Percentiles rank a stretch among this genome's conserved stretches.
These are phyloP conservation scores for Trichoderma polysporum DNA, from an alignment of 2,329 filamentous ascomycete genomes.

Conservation along the genomic window DNA sequence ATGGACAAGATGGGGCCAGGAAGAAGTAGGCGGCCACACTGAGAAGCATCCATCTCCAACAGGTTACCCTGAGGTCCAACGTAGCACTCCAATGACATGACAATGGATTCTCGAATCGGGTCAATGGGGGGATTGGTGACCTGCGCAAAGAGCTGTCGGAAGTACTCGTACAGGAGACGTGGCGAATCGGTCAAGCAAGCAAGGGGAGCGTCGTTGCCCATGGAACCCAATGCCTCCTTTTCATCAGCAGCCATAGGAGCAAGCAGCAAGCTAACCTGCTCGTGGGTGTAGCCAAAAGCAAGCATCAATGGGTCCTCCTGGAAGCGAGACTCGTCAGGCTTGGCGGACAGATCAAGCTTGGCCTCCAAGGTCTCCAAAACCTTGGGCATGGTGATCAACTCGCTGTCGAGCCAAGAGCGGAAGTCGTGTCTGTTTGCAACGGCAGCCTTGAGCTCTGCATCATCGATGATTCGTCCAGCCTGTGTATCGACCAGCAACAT, in stretches of 20 bases:
- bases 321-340: slow-evolving; percentile 67
- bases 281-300: slow-evolving; percentile 91
- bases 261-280: slow-evolving; percentile 88
- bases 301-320: slow-evolving; percentile 83
- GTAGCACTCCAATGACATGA: slow-evolving; percentile 97
- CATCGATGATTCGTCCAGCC: slow-evolving; percentile 87
- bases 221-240: slow-evolving; percentile 94
- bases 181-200: slow-evolving; percentile 89
- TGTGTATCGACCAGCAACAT: slow-evolving; percentile 96
- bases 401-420: slow-evolving; percentile 79
- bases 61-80: slow-evolving; percentile 94
- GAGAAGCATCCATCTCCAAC: slow-evolving; percentile 86
- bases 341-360: slow-evolving; percentile 62
- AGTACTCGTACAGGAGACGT: slow-evolving; percentile 90
- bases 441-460: slow-evolving; percentile 84
- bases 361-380: slow-evolving; percentile 64
- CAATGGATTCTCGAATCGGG: slow-evolving; percentile 93
- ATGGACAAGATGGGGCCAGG: slow-evolving; percentile 88
- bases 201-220: slow-evolving; percentile 94
- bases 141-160: slow-evolving; percentile 95
- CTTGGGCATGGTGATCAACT: slow-evolving; percentile 77
- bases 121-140: slow-evolving; percentile 98
- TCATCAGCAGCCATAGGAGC: slow-evolving; percentile 96
- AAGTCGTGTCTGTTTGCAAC: slow-evolving; percentile 89
- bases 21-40: slow-evolving; percentile 82